These are phyloP conservation scores for Penicillium expansum DNA, from an alignment of 2,329 filamentous ascomycete genomes.

Conservation along the genomic window DNA sequence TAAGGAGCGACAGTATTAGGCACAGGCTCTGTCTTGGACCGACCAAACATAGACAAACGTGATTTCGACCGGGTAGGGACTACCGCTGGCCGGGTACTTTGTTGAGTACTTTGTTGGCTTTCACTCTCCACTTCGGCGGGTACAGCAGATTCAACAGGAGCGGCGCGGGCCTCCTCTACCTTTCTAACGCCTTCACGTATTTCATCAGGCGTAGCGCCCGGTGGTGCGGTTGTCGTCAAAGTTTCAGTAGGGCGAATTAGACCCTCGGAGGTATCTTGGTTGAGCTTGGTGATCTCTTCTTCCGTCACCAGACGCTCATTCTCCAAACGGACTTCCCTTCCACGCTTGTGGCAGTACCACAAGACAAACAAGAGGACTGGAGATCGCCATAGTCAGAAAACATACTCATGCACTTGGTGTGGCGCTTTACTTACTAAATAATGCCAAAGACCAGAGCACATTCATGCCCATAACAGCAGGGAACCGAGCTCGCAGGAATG, in stretches of 20 bases:
- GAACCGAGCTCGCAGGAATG: constrained; percentile 81
- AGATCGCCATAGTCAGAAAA: not conserved
- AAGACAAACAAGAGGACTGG: constrained; percentile 88
- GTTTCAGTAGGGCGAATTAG: constrained; percentile 37
- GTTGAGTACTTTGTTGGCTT: not conserved
- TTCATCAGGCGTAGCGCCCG: constrained; percentile 40
- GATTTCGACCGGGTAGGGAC: constrained; percentile 32
- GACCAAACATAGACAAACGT: constrained; percentile 29
- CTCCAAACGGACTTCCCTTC: constrained; percentile 77
- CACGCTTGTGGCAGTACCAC: constrained; percentile 98
- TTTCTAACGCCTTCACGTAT: constrained; percentile 42
- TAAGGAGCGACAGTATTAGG: constrained; percentile 33
- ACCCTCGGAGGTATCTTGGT: constrained; percentile 34
- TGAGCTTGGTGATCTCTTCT: constrained; percentile 43
- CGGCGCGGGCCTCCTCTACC: constrained; percentile 35
- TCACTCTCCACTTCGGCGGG: constrained; percentile 12
- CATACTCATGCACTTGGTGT: not conserved
- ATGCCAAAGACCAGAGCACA: constrained; percentile 80
- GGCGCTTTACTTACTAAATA: constrained; percentile 66
- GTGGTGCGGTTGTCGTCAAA: constrained; percentile 41
- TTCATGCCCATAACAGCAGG: constrained; percentile 90
- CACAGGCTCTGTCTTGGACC: constrained; percentile 23
- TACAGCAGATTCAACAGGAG: constrained; percentile 19
- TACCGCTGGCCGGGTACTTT: constrained; percentile 11
- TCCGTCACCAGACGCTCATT: constrained; percentile 52